Evolutionary conservation across 305 asterid species (phyloP), one percentile per base, ranked within the genome.

Genomic region (Stenogyne calaminthoides): DNA sequence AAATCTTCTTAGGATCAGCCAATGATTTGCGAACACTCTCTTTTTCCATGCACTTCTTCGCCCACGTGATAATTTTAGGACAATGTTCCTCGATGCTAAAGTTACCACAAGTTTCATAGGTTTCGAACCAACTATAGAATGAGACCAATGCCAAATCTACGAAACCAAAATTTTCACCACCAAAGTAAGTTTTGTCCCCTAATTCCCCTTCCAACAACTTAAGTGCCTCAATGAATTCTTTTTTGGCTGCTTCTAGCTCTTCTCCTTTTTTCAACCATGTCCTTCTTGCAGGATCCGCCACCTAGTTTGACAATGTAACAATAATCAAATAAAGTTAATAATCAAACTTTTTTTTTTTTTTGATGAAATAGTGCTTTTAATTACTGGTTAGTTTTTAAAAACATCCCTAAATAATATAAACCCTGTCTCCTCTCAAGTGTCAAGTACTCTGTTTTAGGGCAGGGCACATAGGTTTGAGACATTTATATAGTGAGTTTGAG

Each of bases 111-210:
- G 3, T 52, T 6, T 63, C 65, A 12, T 51, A 51, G 47, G 57
- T n/a, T 1, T 63, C 9, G 16, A 73, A 73, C 71, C 77, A 20
- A 34, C 69, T 36, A 1, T 37, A 52, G 71, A 19, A 64, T 2
- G 65, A 15, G 14, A 73, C 40, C 0, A 73, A 27, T 9, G 57
- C 44, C 18, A 63, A 39, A 12, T 73, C 77, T 0, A 63, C 14
- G 11, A 36, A 36, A 10, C 71, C 77, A 9, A 73, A 73, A 0
- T 7, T 37, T 7, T 72, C 42, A 1, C 76, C 76, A 2, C 70
- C 70, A 9, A 72, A 72, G 32, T 72, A 72, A 18, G 77, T 8
- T 22, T 20, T 52, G 4, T 73, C 77, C 0, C 77, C 71, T 1
- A 73, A n/a, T 44, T 73, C 56, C 25, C 9, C 39, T 62, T 72